Percentiles rank a stretch among this genome's conserved stretches.
These are phyloP conservation scores for Aspergillus aculeatus DNA, from an alignment of 2,329 filamentous ascomycete species.

Conservation along the genomic window DNA sequence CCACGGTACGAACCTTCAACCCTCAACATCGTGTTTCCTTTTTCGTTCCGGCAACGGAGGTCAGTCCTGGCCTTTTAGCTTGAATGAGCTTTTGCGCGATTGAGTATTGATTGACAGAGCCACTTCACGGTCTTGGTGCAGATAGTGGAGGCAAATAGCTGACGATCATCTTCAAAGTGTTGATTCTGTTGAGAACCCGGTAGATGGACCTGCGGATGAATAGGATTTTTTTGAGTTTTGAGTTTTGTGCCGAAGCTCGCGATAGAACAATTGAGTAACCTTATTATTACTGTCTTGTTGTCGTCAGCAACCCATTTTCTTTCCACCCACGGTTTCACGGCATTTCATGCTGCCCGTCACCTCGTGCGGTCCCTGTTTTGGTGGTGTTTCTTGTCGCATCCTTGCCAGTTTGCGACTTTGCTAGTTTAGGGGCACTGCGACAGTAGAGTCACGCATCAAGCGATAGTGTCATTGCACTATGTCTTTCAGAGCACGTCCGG, in stretches of 20 bases:
- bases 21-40: constrained; percentile 5
- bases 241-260: neutral
- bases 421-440: no score
- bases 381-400: no score
- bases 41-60: constrained; percentile 1
- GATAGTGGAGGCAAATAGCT: constrained; percentile 2
- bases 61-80: neutral
- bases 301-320: neutral
- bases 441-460: no score
- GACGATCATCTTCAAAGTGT: neutral
- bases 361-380: no score
- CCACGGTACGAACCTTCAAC: neutral
- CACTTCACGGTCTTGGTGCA: neutral
- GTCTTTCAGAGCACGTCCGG: neutral
- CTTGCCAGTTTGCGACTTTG: no score
- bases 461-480: no score
- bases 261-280: neutral
- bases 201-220: neutral
- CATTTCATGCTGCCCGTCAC: no score
- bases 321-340: neutral
- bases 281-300: neutral
- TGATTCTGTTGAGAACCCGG: neutral
- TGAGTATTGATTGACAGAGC: constrained; percentile 14
- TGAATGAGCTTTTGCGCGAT: constrained; percentile 16
- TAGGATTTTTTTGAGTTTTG: no score